Percentiles rank a stretch among this genome's conserved stretches.
Evolutionary conservation across 495 filamentous ascomycete genomes (phyloP).

Genomic region (Annulohypoxylon bovei): DNA sequence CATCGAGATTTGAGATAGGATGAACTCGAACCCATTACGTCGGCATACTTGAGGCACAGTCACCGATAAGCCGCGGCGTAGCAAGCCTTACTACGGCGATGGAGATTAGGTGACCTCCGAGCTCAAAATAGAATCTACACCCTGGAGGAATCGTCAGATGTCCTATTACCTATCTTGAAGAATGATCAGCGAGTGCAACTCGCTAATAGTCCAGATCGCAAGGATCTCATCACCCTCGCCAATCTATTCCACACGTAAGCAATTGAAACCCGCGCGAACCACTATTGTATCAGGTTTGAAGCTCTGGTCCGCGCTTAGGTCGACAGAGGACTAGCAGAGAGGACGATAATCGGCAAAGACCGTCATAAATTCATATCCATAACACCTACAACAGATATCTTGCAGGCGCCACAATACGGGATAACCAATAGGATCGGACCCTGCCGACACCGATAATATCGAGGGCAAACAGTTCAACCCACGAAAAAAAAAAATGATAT

Average conservation of each 20-base stretch:
- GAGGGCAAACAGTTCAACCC: slow-evolving; percentile 19
- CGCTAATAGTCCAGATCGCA: slow-evolving; percentile 15
- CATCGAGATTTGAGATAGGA: slow-evolving; percentile 40
- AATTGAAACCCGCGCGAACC: neutral
- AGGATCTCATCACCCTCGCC: slow-evolving; percentile 34
- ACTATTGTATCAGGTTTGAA: slow-evolving; percentile 5
- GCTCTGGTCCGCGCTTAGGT: slow-evolving; percentile 9
- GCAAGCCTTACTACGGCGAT: slow-evolving; percentile 3
- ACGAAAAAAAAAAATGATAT: slow-evolving; percentile 4
- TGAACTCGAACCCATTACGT: slow-evolving; percentile 26
- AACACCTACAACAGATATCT: slow-evolving; percentile 5
- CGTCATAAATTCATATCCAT: slow-evolving; percentile 9
- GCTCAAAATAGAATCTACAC: slow-evolving; percentile 34
- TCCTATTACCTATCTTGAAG: slow-evolving; percentile 14
- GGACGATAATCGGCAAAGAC: slow-evolving; percentile 4
- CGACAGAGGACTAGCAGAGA: neutral
- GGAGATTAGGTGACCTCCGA: slow-evolving; percentile 31
- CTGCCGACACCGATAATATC: slow-evolving; percentile 24
- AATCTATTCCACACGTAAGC: slow-evolving; percentile 39
- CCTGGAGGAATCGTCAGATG: slow-evolving; percentile 24
- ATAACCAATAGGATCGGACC: slow-evolving; percentile 34
- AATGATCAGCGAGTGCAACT: slow-evolving; percentile 20
- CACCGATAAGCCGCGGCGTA: slow-evolving; percentile 16
- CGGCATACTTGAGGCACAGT: slow-evolving; percentile 19
- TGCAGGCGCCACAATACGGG: slow-evolving; percentile 34